Percentiles rank a stretch among this genome's conserved stretches.
phyloP scores from a whole-genome alignment of 2,329 filamentous ascomycete genomes.

The Peltaster fructicola region DNA sequence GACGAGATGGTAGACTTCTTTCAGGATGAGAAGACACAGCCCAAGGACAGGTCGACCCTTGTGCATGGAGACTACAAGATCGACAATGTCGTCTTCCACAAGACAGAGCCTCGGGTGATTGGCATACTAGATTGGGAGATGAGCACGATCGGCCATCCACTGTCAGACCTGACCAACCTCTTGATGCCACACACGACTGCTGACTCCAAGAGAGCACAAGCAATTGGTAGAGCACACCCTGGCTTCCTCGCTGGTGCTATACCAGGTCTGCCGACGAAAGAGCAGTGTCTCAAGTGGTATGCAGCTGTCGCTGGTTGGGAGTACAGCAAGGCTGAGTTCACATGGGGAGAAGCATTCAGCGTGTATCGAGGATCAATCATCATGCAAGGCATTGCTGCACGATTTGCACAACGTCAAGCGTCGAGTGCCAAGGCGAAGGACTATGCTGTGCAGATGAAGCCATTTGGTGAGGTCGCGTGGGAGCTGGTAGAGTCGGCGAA shows the following conservation, averaged over 20 bases:
- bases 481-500: slow-evolving; percentile 38
- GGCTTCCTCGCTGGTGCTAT: slow-evolving; percentile 46
- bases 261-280: slow-evolving; percentile 45
- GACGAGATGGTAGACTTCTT: slow-evolving; percentile 68
- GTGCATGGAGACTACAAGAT: slow-evolving; percentile 96
- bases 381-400: slow-evolving; percentile 81
- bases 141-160: slow-evolving; percentile 90
- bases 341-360: slow-evolving; percentile 48
- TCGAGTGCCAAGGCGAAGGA: slow-evolving; percentile 66
- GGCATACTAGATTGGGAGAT: slow-evolving; percentile 98
- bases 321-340: slow-evolving; percentile 36
- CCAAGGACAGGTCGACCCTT: slow-evolving; percentile 57
- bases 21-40: slow-evolving; percentile 48
- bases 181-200: slow-evolving; percentile 30
- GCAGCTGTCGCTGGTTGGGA: slow-evolving; percentile 52
- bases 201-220: slow-evolving; percentile 19
- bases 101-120: slow-evolving; percentile 71
- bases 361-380: slow-evolving; percentile 42
- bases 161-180: slow-evolving; percentile 79
- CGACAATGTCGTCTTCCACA: slow-evolving; percentile 52
- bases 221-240: slow-evolving; percentile 22
- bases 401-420: slow-evolving; percentile 70
- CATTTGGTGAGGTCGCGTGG: slow-evolving; percentile 68
- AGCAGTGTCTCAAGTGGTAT: slow-evolving; percentile 50
- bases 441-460: slow-evolving; percentile 50